phyloP scores from a whole-genome alignment of 208 protist species.

The Trypanosoma boissoni region DNA sequence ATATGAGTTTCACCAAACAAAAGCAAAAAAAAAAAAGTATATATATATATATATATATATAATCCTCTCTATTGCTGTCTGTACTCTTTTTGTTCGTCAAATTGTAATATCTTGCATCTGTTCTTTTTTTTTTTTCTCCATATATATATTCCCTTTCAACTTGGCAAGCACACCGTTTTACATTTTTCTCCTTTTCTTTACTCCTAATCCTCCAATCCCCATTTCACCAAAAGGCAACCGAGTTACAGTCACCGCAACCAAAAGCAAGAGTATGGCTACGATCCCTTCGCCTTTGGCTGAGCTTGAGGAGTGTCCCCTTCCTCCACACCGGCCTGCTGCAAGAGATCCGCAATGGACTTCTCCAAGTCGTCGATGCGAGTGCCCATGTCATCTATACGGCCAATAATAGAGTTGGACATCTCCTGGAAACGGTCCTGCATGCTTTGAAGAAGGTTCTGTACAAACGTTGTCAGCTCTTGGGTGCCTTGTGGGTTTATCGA shows the following conservation, averaged over 20 bases:
- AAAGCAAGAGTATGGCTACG: neutral
- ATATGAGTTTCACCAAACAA: too few species aligned
- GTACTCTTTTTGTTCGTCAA: too few species aligned
- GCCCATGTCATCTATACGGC: constrained; percentile 94
- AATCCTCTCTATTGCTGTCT: too few species aligned
- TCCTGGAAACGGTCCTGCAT: constrained; percentile 95
- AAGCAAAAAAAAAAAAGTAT: constrained; percentile 8
- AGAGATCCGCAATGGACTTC: constrained; percentile 92
- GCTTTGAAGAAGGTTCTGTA: constrained; percentile 93
- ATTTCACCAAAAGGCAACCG: constrained; percentile 6
- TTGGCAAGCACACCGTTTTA: too few species aligned
- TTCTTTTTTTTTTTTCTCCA: too few species aligned
- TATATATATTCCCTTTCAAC: too few species aligned
- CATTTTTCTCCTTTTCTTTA: too few species aligned
- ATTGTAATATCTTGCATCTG: too few species aligned
- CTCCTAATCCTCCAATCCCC: too few species aligned
- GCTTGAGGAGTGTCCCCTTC: constrained; percentile 44
- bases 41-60: too few species aligned
- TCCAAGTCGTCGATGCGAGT: constrained; percentile 92
- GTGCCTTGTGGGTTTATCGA: constrained; percentile 52
- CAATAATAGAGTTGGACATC: constrained; percentile 93
- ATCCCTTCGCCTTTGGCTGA: constrained; percentile 7
- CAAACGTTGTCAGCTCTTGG: constrained; percentile 91
- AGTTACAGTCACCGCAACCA: neutral
- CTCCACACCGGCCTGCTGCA: constrained; percentile 92